These are phyloP conservation scores for Rhizoctonia solani DNA, from an alignment of 1,284 basidiomycete genomes.

Conservation along the genomic window DNA sequence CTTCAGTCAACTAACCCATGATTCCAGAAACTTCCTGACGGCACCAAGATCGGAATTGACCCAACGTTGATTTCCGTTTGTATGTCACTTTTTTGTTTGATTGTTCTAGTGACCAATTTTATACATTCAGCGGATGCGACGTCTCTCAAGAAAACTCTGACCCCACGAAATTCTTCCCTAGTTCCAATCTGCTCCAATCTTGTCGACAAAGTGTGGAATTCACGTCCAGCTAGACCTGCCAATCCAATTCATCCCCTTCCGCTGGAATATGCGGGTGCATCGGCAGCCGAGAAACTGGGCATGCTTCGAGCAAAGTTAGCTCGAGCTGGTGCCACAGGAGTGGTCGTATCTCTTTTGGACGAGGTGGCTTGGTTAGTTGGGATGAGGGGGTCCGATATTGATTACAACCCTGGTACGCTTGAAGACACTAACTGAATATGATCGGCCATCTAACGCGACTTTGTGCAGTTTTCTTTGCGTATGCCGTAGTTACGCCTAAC, in stretches of 20 bases:
- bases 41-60: slow-evolving; percentile 79
- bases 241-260: slow-evolving; percentile 74
- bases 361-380: slow-evolving; percentile 96
- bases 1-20: slow-evolving; percentile 13
- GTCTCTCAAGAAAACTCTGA: slow-evolving; percentile 57
- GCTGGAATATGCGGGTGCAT: slow-evolving; percentile 70
- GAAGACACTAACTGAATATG: too few species aligned
- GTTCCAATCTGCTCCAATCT: slow-evolving; percentile 66
- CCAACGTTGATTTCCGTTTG: slow-evolving; percentile 72
- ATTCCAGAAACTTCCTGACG: slow-evolving; percentile 61
- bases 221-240: slow-evolving; percentile 69
- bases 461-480: slow-evolving; percentile 85
- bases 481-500: slow-evolving; percentile 76
- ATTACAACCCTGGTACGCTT: slow-evolving; percentile 76
- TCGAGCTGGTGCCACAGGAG: slow-evolving; percentile 59
- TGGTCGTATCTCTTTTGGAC: slow-evolving; percentile 82
- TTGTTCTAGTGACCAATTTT: slow-evolving; percentile 11
- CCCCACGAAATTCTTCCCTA: slow-evolving; percentile 58
- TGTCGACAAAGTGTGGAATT: slow-evolving; percentile 81
- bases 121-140: slow-evolving; percentile 60
- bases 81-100: slow-evolving; percentile 43
- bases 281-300: slow-evolving; percentile 68
- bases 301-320: slow-evolving; percentile 65
- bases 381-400: slow-evolving; percentile 89
- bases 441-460: too few species aligned